These are phyloP conservation scores for Iberis pinnata DNA, from an alignment of 345 rosid species.

Conservation along the genomic window DNA sequence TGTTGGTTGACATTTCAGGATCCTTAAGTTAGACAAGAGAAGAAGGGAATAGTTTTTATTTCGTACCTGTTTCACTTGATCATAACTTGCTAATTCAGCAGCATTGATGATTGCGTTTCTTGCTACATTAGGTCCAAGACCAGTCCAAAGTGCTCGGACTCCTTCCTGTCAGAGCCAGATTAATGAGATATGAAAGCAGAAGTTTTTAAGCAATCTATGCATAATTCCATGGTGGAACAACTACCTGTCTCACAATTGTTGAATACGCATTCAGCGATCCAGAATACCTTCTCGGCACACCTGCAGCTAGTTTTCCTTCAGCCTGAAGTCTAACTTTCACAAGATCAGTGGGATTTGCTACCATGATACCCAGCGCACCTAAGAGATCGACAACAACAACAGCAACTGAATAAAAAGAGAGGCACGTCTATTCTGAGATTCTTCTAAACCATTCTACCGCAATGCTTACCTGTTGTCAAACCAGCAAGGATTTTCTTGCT, in stretches of 20 bases:
- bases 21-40: neutral
- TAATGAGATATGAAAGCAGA: slow-evolving; percentile 7
- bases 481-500: slow-evolving; percentile 95
- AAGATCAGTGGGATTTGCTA: slow-evolving; percentile 99
- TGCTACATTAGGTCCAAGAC: slow-evolving; percentile 86
- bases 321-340: slow-evolving; percentile 98
- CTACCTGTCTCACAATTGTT: slow-evolving; percentile 85
- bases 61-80: slow-evolving; percentile 84
- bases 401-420: neutral
- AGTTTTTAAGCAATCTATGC: neutral
- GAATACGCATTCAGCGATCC: slow-evolving; percentile 95
- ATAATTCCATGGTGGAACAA: slow-evolving; percentile 16
- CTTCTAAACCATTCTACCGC: neutral
- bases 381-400: slow-evolving; percentile 8
- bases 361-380: slow-evolving; percentile 81
- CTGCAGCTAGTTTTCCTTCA: slow-evolving; percentile 91
- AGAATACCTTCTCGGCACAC: slow-evolving; percentile 88
- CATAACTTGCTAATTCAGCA: slow-evolving; percentile 95
- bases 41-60: slow-evolving; percentile 7
- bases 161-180: slow-evolving; percentile 65
- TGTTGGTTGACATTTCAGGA: neutral
- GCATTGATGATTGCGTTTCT: slow-evolving; percentile 96
- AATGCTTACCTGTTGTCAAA: slow-evolving; percentile 81
- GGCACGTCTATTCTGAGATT: neutral
- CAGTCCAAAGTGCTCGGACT: slow-evolving; percentile 89